These are phyloP conservation scores for Chamaecyparis obtusa DNA, from an alignment of 75 land plant genomes.

Conservation along the genomic window DNA sequence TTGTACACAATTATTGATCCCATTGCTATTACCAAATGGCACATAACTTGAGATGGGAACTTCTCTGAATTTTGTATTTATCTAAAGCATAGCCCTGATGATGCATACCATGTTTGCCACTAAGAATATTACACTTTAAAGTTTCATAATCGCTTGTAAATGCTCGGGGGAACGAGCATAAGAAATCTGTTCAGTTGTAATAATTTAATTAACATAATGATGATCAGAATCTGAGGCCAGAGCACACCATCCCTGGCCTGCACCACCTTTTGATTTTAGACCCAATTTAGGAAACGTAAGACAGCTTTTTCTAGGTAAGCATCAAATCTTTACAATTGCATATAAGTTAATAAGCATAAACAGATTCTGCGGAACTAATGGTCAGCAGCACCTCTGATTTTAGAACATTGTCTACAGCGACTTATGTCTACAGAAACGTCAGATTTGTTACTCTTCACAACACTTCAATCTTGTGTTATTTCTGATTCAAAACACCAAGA, in stretches of 20 bases:
- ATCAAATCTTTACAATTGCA: neutral
- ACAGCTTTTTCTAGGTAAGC: neutral
- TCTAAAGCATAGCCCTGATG: neutral
- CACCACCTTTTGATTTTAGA: neutral
- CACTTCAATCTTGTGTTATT: neutral
- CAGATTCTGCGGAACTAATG: neutral
- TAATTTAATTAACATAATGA: neutral
- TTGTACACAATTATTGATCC: too few species aligned
- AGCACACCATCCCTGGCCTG: neutral
- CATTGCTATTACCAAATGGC: neutral
- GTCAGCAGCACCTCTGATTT: neutral
- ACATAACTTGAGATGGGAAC: neutral
- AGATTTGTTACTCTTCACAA: neutral
- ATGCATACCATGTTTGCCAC: neutral
- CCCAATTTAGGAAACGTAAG: neutral
- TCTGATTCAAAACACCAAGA: neutral
- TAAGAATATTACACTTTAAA: neutral
- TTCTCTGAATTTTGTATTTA: neutral
- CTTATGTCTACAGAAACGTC: neutral
- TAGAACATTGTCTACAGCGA: neutral
- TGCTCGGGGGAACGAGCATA: neutral
- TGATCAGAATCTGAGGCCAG: neutral
- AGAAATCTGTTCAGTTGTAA: neutral
- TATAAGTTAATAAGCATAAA: neutral
- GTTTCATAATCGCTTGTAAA: neutral